Evolutionary conservation across 2,329 filamentous ascomycete species (phyloP).

Genomic region (Coleophoma eucalyptorum): DNA sequence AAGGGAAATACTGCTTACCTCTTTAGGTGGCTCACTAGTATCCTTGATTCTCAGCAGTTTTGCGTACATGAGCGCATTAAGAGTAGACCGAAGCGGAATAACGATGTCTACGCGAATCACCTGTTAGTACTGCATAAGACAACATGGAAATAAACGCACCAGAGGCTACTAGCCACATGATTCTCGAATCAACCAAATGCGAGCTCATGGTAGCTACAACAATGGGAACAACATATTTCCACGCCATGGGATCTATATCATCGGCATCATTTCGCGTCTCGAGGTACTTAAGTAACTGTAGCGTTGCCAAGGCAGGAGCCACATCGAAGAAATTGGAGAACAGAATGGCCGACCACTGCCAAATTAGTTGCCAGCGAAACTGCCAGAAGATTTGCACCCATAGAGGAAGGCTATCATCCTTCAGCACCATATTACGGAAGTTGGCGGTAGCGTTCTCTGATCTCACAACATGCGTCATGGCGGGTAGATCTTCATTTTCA

Average conservation of each 20-base stretch:
- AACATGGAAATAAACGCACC: neutral
- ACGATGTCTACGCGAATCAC: slow-evolving; percentile 4
- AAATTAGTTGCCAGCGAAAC: slow-evolving; percentile 47
- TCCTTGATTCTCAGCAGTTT: slow-evolving; percentile 76
- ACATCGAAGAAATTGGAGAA: slow-evolving; percentile 10
- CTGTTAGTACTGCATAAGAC: neutral
- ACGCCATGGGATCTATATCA: slow-evolving; percentile 9
- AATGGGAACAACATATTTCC: slow-evolving; percentile 14
- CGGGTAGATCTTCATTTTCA: slow-evolving; percentile 56
- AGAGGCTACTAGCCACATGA: slow-evolving; percentile 15
- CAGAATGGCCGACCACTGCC: slow-evolving; percentile 42
- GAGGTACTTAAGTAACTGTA: slow-evolving; percentile 15
- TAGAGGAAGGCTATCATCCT: slow-evolving; percentile 38
- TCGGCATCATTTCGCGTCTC: slow-evolving; percentile 11
- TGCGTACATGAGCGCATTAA: slow-evolving; percentile 68
- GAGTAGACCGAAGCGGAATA: slow-evolving; percentile 60
- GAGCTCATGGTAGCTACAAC: slow-evolving; percentile 8
- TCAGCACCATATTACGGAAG: slow-evolving; percentile 42
- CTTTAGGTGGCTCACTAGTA: slow-evolving; percentile 39
- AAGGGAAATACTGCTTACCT: neutral
- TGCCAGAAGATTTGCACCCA: slow-evolving; percentile 52
- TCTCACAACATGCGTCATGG: slow-evolving; percentile 50
- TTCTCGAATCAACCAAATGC: slow-evolving; percentile 12
- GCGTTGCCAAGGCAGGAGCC: slow-evolving; percentile 12
- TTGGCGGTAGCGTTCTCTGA: slow-evolving; percentile 42